Conservation (phyloP, 306 rosid genomes). For the Vachellia collinsii region DNA sequence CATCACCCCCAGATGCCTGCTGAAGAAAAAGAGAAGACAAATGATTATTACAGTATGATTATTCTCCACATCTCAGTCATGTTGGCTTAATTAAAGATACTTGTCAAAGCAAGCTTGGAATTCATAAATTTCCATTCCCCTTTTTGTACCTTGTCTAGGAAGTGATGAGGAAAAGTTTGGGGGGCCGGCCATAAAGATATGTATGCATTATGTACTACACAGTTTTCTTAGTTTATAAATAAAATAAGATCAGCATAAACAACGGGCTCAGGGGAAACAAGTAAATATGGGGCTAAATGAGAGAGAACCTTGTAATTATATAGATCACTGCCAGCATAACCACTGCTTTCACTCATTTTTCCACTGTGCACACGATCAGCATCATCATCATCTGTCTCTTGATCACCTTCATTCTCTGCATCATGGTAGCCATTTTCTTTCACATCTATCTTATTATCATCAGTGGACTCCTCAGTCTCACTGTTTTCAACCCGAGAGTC, state of each 20-base stretch:
- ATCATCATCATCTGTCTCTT: slow-evolving; percentile 92
- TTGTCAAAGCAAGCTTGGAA: background rate
- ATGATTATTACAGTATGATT: background rate
- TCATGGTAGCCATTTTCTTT: slow-evolving; percentile 95
- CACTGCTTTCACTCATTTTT: slow-evolving; percentile 96
- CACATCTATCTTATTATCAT: slow-evolving; percentile 73
- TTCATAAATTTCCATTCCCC: background rate
- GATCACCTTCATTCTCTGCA: slow-evolving; percentile 92
- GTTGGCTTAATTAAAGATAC: background rate
- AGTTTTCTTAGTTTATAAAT: slow-evolving; percentile 7
- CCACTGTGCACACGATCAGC: slow-evolving; percentile 89
- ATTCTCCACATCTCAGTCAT: slow-evolving; percentile 18
- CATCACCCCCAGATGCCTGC: slow-evolving; percentile 82
- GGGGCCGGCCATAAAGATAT: too few species aligned
- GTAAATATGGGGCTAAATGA: slow-evolving; percentile 23
- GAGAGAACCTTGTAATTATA: slow-evolving; percentile 88
- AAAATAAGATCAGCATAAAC: slow-evolving; percentile 25
- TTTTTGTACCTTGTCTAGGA: background rate
- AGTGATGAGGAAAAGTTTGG: background rate
- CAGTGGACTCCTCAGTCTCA: slow-evolving; percentile 88
- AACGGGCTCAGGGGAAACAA: background rate
- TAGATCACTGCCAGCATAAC: slow-evolving; percentile 96
- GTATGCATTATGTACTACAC: background rate
- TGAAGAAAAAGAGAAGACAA: background rate
- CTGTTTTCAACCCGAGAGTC: slow-evolving; percentile 93